These are phyloP conservation scores for Calonectria multiphialidica DNA, from an alignment of 2,329 filamentous ascomycete genomes.

Conservation along the genomic window DNA sequence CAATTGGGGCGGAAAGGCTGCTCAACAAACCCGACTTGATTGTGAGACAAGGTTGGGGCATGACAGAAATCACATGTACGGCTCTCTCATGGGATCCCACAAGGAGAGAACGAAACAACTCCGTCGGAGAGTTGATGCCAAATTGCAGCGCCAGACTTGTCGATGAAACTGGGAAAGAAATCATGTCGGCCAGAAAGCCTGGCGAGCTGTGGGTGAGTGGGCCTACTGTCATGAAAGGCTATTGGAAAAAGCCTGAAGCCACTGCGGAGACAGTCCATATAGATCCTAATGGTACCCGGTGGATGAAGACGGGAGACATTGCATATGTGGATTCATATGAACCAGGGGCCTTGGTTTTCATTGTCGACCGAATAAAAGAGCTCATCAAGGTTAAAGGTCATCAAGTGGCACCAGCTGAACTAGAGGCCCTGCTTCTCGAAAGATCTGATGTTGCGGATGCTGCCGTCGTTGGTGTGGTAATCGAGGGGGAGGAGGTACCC, in stretches of 20 bases:
- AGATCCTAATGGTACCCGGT: conserved; percentile 64
- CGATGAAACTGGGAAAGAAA: conserved; percentile 63
- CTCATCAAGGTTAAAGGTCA: conserved; percentile 75
- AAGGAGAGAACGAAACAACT: conserved; percentile 1
- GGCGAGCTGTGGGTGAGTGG: conserved; percentile 82
- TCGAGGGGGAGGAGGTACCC: conserved; percentile 66
- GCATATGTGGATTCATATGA: conserved; percentile 73
- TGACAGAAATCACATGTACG: conserved; percentile 86
- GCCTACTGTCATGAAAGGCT: conserved; percentile 80
- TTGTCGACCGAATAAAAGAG: conserved; percentile 79
- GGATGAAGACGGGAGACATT: conserved; percentile 82
- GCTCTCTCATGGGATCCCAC: conserved; percentile 79
- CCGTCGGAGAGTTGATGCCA: conserved; percentile 50
- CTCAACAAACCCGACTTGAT: conserved; percentile 55
- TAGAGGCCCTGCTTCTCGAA: conserved; percentile 79
- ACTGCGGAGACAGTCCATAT: conserved; percentile 68
- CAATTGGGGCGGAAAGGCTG: conserved; percentile 58
- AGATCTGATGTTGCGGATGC: conserved; percentile 78
- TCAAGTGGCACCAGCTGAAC: conserved; percentile 82
- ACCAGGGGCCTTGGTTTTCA: conserved; percentile 60
- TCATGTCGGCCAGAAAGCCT: conserved; percentile 59
- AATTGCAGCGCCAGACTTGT: conserved; percentile 71
- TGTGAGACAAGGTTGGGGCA: conserved; percentile 82
- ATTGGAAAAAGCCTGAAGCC: conserved; percentile 79
- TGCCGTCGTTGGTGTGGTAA: conserved; percentile 66